phyloP scores from a whole-genome alignment of 306 rosid genomes.

The Trichosanthes cucumerina region DNA sequence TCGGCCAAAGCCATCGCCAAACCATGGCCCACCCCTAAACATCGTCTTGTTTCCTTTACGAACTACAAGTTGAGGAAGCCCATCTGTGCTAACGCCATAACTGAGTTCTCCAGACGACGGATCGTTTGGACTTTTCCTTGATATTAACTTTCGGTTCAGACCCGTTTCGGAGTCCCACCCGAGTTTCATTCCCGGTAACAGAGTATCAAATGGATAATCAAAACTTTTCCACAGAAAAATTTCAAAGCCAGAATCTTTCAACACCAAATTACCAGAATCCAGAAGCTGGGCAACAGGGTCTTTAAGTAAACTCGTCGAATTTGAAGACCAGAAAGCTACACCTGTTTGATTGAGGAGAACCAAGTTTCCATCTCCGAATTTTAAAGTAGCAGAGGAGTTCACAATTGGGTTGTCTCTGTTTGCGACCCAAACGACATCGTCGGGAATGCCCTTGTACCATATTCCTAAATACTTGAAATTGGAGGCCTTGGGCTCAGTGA shows the following conservation, averaged over 20 bases:
- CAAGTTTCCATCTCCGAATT: slow-evolving; percentile 23
- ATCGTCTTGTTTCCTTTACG: slow-evolving; percentile 15
- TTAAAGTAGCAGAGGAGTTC: slow-evolving; percentile 15
- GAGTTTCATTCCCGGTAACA: too few species aligned
- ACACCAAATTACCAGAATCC: slow-evolving; percentile 36
- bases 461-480: slow-evolving; percentile 31
- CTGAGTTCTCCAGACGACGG: neutral
- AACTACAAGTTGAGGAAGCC: slow-evolving; percentile 37
- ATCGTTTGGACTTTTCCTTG: too few species aligned
- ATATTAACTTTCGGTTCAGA: too few species aligned
- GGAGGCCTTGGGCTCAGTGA: slow-evolving; percentile 16
- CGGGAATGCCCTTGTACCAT: slow-evolving; percentile 25
- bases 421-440: slow-evolving; percentile 38
- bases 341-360: slow-evolving; percentile 19
- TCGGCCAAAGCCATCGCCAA: slow-evolving; percentile 10
- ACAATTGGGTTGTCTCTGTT: slow-evolving; percentile 28
- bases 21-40: slow-evolving; percentile 45
- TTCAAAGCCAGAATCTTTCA: slow-evolving; percentile 4
- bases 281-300: slow-evolving; percentile 21
- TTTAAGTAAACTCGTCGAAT: slow-evolving; percentile 12
- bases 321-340: slow-evolving; percentile 24
- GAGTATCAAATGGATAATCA: too few species aligned
- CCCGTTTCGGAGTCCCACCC: too few species aligned
- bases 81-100: slow-evolving; percentile 24
- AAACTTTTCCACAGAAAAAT: too few species aligned